Percentiles rank a stretch among this genome's conserved stretches.
These are phyloP conservation scores for Glycine latifolia DNA, from an alignment of 306 rosid genomes.

Conservation along the genomic window DNA sequence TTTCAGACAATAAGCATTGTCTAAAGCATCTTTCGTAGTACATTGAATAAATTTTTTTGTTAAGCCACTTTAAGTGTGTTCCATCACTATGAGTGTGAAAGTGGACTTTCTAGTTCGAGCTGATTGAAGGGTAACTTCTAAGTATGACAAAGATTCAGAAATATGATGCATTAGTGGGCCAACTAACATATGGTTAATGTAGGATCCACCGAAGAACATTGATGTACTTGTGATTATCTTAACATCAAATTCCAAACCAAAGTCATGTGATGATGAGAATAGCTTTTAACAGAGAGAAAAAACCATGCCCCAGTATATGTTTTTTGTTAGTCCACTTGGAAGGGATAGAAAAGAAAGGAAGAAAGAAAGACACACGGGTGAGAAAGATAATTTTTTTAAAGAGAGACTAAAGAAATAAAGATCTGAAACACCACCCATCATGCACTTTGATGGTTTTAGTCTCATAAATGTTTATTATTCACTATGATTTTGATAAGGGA, in stretches of 20 bases:
- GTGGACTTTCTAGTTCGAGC: slow-evolving; percentile 47
- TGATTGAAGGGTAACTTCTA: slow-evolving; percentile 81
- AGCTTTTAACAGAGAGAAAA: slow-evolving; percentile 43
- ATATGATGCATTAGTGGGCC: slow-evolving; percentile 58
- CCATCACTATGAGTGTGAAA: slow-evolving; percentile 51
- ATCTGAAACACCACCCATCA: slow-evolving; percentile 52
- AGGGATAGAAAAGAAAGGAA: slow-evolving; percentile 13
- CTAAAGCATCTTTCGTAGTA: slow-evolving; percentile 34
- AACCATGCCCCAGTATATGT: slow-evolving; percentile 21
- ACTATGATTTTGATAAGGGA: slow-evolving; percentile 63
- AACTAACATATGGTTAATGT: slow-evolving; percentile 48
- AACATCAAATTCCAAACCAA: slow-evolving; percentile 55
- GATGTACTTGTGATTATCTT: slow-evolving; percentile 53
- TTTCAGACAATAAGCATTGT: slow-evolving; percentile 18
- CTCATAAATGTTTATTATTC: slow-evolving; percentile 53
- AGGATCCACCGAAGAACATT: slow-evolving; percentile 46
- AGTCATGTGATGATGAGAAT: slow-evolving; percentile 53
- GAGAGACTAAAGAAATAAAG: slow-evolving; percentile 2
- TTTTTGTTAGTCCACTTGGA: slow-evolving; percentile 30
- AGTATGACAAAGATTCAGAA: slow-evolving; percentile 92
- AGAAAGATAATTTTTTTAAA: not conserved
- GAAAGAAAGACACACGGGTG: slow-evolving; percentile 38
- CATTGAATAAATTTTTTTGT: not conserved
- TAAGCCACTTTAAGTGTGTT: slow-evolving; percentile 41
- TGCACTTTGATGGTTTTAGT: slow-evolving; percentile 52